Evolutionary conservation across 1,284 basidiomycete genomes (phyloP), one percentile per base, ranked within the genome.

Genomic region (Apiotrichum brassicae): DNA sequence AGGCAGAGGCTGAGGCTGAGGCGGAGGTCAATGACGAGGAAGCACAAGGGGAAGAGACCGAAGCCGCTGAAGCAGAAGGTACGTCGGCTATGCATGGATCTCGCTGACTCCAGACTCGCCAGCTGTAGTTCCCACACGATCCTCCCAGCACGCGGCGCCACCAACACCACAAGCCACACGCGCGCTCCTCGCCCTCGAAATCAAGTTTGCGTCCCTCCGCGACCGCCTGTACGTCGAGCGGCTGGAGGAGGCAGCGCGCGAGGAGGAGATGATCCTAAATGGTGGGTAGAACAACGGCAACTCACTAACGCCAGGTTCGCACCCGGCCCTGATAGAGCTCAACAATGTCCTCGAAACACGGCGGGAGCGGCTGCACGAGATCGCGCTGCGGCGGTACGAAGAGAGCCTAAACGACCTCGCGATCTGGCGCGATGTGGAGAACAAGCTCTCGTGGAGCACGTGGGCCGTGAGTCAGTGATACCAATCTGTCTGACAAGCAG

Each of bases 211-310:
- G 1, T 71, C 75, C 30, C 59, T 81, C 36, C 62, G 79, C 23
- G 78, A 81, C 61, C 69, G 75, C 32, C 70, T 81, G 19, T 80
- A 79, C 60, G 62, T 78, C 28, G 79, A 81, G 59, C 64, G 78
- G 6, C 73, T 79, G 63, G 74, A 77, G 46, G 79, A 81, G 56
- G 73, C 78, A 36, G 75, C 75, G 19, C 68, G 70, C 30, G 79
- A 81, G 61, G 75, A 78, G 51, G 74, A 76, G 24, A 76, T 77
- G 70, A 72, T 81, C 36, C 57, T 76, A 28, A 70, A 76, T 46
- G 78, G 77, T 77, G 46, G 32, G 16, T 22, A n/a, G 4, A 36
- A 23, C n/a, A n/a, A 28, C 22, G 5, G 13, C 11, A 26, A 20
- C 48, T 54, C 19, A 48, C 30, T 13, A 33, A 9, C 61, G n/a